Conservation (phyloP, 352 stramenopile species). For the Pythium oligandrum region DNA sequence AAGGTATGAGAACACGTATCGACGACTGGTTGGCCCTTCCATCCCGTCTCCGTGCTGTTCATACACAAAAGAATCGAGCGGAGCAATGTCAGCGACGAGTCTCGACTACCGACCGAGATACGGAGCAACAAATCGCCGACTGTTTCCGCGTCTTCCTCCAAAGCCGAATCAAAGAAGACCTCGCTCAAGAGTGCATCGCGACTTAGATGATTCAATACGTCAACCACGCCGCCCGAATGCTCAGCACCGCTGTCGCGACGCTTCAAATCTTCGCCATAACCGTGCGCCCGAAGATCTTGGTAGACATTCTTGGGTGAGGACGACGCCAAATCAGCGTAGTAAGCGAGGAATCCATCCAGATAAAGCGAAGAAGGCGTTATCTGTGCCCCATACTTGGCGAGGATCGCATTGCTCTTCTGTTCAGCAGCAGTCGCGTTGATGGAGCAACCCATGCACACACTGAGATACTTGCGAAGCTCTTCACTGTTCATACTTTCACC, state of each 20-base stretch:
- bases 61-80: constrained; percentile 72
- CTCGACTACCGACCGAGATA: constrained; percentile 55
- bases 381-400: constrained; percentile 69
- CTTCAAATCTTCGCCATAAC: constrained; percentile 80
- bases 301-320: constrained; percentile 75
- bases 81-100: constrained; percentile 56
- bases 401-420: constrained; percentile 59
- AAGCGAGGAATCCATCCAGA: constrained; percentile 71
- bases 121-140: constrained; percentile 69
- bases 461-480: constrained; percentile 66
- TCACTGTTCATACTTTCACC: constrained; percentile 38
- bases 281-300: constrained; percentile 72
- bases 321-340: constrained; percentile 77
- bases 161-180: constrained; percentile 80
- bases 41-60: constrained; percentile 77
- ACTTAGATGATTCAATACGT: constrained; percentile 51
- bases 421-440: constrained; percentile 41
- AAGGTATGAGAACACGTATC: constrained; percentile 64
- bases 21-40: constrained; percentile 82
- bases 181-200: constrained; percentile 62
- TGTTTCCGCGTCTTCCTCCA: constrained; percentile 85
- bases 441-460: constrained; percentile 58
- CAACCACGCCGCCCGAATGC: constrained; percentile 34
- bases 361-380: constrained; percentile 39
- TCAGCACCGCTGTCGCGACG: constrained; percentile 27